Conservation (phyloP, 2,329 filamentous ascomycete species). For the Penicillium griseofulvum region DNA sequence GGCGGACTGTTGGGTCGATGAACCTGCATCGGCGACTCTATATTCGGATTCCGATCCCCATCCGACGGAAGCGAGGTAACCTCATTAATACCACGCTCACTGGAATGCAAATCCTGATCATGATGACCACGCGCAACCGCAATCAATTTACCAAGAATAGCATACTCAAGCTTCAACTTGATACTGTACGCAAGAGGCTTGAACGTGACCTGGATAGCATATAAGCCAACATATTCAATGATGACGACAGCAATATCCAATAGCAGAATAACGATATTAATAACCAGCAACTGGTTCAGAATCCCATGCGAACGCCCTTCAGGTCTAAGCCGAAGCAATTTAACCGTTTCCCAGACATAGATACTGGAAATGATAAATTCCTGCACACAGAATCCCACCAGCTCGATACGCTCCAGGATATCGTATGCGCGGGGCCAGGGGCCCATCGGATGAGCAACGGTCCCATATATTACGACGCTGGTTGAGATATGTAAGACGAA, state of each 20-base stretch:
- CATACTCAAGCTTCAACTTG: constrained; percentile 55
- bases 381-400: constrained; percentile 54
- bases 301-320: constrained; percentile 20
- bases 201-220: constrained; percentile 40
- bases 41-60: neutral
- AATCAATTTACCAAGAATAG: constrained; percentile 51
- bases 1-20: constrained; percentile 9
- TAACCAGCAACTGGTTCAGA: constrained; percentile 50
- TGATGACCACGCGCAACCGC: constrained; percentile 16
- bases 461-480: constrained; percentile 40
- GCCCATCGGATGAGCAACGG: constrained; percentile 17
- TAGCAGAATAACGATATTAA: constrained; percentile 48
- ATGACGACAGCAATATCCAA: constrained; percentile 46
- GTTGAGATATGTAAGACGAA: constrained; percentile 42
- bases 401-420: constrained; percentile 52
- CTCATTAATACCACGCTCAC: constrained; percentile 12
- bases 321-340: constrained; percentile 21
- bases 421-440: constrained; percentile 35
- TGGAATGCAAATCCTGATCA: constrained; percentile 13
- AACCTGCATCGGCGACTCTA: neutral
- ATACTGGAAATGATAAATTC: constrained; percentile 52
- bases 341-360: constrained; percentile 51
- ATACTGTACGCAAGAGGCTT: constrained; percentile 40
- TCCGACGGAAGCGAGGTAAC: constrained; percentile 11
- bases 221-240: constrained; percentile 41